These are phyloP conservation scores for Yamadazyma songkhlaensis DNA, from an alignment of 1,139 yeast species.

Conservation along the genomic window DNA sequence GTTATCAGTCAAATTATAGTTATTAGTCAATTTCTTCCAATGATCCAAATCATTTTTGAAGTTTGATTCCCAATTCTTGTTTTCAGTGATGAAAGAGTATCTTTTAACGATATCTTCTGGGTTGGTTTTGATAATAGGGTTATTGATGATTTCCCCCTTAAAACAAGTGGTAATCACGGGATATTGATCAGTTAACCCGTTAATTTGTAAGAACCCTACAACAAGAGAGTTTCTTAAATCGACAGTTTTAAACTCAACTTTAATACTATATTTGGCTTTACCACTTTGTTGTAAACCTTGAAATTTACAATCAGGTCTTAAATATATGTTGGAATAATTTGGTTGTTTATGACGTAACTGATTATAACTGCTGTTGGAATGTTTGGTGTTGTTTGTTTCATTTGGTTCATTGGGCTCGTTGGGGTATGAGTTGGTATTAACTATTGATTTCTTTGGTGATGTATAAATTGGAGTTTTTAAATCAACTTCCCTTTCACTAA, in stretches of 20 bases:
- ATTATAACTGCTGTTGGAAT: conserved; percentile 10
- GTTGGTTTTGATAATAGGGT: conserved; percentile 32
- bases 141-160: conserved; percentile 78
- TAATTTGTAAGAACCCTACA: conserved; percentile 77
- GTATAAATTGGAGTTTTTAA: conserved; percentile 1
- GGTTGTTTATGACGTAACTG: conserved; percentile 14
- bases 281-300: conserved; percentile 78
- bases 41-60: conserved; percentile 75
- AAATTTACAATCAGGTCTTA: conserved; percentile 64
- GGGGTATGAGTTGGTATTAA: neutral
- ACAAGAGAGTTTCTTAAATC: conserved; percentile 60
- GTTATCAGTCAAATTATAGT: conserved; percentile 21
- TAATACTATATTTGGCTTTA: conserved; percentile 60
- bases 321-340: conserved; percentile 30
- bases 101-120: conserved; percentile 14
- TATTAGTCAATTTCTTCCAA: conserved; percentile 74
- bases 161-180: conserved; percentile 85
- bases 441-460: neutral
- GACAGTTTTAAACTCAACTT: conserved; percentile 68
- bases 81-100: conserved; percentile 42
- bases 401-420: neutral
- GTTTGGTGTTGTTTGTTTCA: neutral
- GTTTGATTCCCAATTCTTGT: conserved; percentile 56
- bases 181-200: conserved; percentile 72
- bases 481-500: conserved; percentile 8